Evolutionary conservation across 768 basidiomycete species (phyloP), one percentile per base, ranked within the genome.

Genomic region (Mycena epipterygia): DNA sequence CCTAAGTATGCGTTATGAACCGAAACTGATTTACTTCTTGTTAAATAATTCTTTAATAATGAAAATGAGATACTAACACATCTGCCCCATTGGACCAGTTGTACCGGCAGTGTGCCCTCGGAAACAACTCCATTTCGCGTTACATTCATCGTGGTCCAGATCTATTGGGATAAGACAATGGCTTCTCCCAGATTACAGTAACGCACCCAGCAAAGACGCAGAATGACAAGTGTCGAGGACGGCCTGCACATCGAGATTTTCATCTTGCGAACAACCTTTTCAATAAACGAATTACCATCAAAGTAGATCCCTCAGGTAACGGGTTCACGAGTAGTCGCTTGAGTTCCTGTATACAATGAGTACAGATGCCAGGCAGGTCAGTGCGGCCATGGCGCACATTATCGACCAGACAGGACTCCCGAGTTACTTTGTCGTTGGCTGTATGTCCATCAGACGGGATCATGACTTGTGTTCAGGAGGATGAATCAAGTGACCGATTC

Each of bases 211-310:
- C 14, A 68, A 30, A 3, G 67, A 53, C 4, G 59, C 67, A 21
- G 67, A 68, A 53, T 68, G 67, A 42, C 67, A 68, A 2, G 67
- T 68, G 32, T 68, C 67, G 5, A 68, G 61, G 0, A 68, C 35
- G 3, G 60, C 61, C 61, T 68, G 23, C 3, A 63, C 19, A 33
- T 12, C 11, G 4, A 1, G 17, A 19, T 39, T 29, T 52, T 51
- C 12, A 25, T 29, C 21, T 2, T n/a, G n/a, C n/a, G 29, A 19
- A 37, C 6, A 14, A 42, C 13, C 29, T 17, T 3, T 14, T 19
- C 19, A 27, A 21, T 8, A 12, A n/a, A 2, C 44, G 30, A n/a
- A 13, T 41, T 48, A 63, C 67, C 67, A 51, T 63, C 19, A 68
- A 29, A 30, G 67, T 55, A 25, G 59, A 25, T 21, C 44, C 59